Evolutionary conservation across 2,329 filamentous ascomycete species (phyloP).

Genomic region (Diaporthe sp.): DNA sequence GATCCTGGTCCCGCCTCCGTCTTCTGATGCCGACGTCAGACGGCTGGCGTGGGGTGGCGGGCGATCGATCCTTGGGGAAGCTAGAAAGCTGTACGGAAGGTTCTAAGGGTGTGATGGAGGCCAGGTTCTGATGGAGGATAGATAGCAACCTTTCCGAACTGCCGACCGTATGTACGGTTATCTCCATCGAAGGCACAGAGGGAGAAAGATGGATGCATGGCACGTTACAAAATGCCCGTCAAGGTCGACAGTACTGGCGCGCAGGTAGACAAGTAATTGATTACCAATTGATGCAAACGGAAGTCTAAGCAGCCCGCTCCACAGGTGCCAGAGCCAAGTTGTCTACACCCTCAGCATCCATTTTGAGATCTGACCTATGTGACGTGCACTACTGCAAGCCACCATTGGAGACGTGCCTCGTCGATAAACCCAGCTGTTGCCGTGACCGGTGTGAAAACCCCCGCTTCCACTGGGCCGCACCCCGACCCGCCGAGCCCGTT

Average conservation of each 20-base stretch:
- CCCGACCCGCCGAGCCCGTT: slow-evolving; percentile 4
- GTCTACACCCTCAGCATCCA: neutral
- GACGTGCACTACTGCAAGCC: slow-evolving; percentile 30
- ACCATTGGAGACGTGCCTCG: neutral
- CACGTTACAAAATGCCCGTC: neutral
- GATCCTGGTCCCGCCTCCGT: neutral
- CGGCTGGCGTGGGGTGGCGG: slow-evolving; percentile 6
- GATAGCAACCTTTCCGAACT: neutral
- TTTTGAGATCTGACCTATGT: slow-evolving; percentile 18
- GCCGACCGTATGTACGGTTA: slow-evolving; percentile 2
- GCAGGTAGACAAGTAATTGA: slow-evolving; percentile 24
- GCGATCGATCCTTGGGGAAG: neutral
- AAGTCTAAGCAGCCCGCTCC: neutral
- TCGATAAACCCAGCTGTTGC: slow-evolving; percentile 16
- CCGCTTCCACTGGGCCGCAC: slow-evolving; percentile 5
- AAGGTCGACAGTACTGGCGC: slow-evolving; percentile 3
- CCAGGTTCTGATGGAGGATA: neutral
- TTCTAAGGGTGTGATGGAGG: neutral
- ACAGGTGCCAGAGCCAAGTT: neutral
- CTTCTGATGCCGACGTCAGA: slow-evolving; percentile 22
- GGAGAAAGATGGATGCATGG: slow-evolving; percentile 4
- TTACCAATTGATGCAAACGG: slow-evolving; percentile 5
- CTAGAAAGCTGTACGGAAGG: neutral
- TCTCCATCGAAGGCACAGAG: neutral
- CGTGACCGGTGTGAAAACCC: slow-evolving; percentile 29